Base-by-base conservation (phyloP, 1,139 yeast genomes). In the Candida sp. region DNA sequence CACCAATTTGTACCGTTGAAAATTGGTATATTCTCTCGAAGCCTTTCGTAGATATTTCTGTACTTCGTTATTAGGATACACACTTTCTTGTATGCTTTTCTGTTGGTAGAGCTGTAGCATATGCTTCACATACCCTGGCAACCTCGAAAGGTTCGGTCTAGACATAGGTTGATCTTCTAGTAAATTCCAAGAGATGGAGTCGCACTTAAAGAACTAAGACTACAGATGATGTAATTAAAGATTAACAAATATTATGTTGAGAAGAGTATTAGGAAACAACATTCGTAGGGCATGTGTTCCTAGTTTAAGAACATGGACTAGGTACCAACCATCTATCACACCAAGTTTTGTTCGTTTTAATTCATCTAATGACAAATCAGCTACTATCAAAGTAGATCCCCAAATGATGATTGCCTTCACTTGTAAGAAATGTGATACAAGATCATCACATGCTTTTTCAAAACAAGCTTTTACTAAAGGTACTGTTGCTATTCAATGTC, bases 381-480 rank as follows among this genome's bases (percentile, higher is more conserved):
- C 60, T 8, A 43, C 49, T 3, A 38, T 65, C 42, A 71, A 82
- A 52, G 75, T 74, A 4, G 85, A 81, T 38, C 96, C 96, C 1
- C 79, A 83, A 61, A 41, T 88, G 52, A 85, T 90, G 84, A 77
- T 93, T 27, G 93, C 96, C 0, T 91, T 93, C 65, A 93, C 97
- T 0, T 93, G 99, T 64, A 93, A 90, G 61, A 81, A 82, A 53
- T 93, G 99, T 65, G 77, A 81, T 42, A 80, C 87, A 5, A 70
- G 98, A 45, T 88, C 97, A 0, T 81, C 91, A 3, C 98, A 93
- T 59, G 77, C 84, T 4, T 84, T 93, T 56, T 87, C 97, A 15
- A 91, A 90, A 53, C 98, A 93, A 62, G 91, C 97, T 0, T 93
- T 93, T 60, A 79, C 84, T 22, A 73, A 75, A 23, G 99, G 99